phyloP scores from a whole-genome alignment of 2,329 filamentous ascomycete species.

The Neonectria sp. region DNA sequence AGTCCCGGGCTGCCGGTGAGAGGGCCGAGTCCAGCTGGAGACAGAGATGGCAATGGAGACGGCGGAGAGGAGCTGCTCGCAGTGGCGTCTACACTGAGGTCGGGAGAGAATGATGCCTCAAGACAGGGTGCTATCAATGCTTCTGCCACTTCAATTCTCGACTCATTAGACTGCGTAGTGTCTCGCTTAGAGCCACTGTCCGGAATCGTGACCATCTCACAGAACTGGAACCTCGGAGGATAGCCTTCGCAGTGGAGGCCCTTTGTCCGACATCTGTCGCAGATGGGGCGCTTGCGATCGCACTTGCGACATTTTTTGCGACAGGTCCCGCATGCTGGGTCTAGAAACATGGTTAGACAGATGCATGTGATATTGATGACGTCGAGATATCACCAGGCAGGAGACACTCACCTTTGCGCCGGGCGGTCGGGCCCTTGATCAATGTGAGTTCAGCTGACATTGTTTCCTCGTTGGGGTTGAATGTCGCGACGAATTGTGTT shows the following conservation, averaged over 20 bases:
- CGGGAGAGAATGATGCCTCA: neutral
- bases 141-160: fast-evolving
- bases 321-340: conserved; percentile 51
- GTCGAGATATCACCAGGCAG: neutral
- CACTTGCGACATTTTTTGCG: conserved; percentile 53
- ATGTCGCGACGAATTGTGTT: neutral
- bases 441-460: conserved; percentile 22
- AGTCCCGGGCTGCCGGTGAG: neutral
- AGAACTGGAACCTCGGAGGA: conserved; percentile 49
- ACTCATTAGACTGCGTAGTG: neutral
- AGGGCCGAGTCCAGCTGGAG: neutral
- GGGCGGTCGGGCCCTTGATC: conserved; percentile 34
- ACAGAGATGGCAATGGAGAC: neutral
- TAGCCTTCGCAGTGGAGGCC: conserved; percentile 51
- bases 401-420: conserved; percentile 36
- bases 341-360: conserved; percentile 19
- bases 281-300: conserved; percentile 48
- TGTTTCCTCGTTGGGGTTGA: conserved; percentile 20
- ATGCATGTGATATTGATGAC: too few relatives aligned
- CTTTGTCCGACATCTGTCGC: conserved; percentile 48
- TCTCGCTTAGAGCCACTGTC: neutral
- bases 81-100: fast-evolving
- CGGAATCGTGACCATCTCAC: conserved; percentile 28
- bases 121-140: neutral
- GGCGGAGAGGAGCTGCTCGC: neutral